phyloP scores from a whole-genome alignment of 108 stramenopile species.

The Licmophora abbreviata region DNA sequence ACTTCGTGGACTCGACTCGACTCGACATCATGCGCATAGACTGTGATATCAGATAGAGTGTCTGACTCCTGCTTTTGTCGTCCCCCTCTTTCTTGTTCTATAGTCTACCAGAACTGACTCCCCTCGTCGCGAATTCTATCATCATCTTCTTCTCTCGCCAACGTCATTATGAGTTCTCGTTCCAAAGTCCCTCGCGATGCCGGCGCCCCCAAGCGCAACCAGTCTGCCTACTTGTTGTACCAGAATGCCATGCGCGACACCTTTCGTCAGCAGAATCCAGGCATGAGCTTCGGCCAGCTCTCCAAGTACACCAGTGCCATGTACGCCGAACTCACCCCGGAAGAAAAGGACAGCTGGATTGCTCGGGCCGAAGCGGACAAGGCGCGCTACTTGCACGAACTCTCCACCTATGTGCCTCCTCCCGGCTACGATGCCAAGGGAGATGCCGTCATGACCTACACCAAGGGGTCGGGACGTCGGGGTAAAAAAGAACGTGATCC shows the following conservation, averaged over 20 bases:
- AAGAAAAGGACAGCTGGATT: constrained; percentile 78
- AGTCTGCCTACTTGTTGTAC: constrained; percentile 76
- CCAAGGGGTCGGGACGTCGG: background rate
- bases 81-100: too few species aligned
- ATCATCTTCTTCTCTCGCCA: too few species aligned
- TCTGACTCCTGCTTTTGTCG: too few species aligned
- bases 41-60: too few species aligned
- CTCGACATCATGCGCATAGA: too few species aligned
- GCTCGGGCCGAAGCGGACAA: constrained; percentile 74
- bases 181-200: constrained; percentile 48
- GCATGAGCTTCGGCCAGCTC: constrained; percentile 79
- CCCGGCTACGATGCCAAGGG: constrained; percentile 64
- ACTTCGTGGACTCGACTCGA: too few species aligned
- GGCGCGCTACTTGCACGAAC: constrained; percentile 72
- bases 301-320: constrained; percentile 86
- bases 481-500: constrained; percentile 38
- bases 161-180: too few species aligned
- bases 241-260: constrained; percentile 77
- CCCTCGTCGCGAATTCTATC: too few species aligned
- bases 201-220: constrained; percentile 81
- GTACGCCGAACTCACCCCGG: constrained; percentile 72
- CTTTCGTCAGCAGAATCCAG: constrained; percentile 78
- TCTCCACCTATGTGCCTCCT: constrained; percentile 63
- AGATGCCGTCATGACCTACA: constrained; percentile 7
- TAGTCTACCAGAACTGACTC: too few species aligned